Evolutionary conservation across 2,329 filamentous ascomycete genomes (phyloP).

Genomic region (Monilinia fructigena): DNA sequence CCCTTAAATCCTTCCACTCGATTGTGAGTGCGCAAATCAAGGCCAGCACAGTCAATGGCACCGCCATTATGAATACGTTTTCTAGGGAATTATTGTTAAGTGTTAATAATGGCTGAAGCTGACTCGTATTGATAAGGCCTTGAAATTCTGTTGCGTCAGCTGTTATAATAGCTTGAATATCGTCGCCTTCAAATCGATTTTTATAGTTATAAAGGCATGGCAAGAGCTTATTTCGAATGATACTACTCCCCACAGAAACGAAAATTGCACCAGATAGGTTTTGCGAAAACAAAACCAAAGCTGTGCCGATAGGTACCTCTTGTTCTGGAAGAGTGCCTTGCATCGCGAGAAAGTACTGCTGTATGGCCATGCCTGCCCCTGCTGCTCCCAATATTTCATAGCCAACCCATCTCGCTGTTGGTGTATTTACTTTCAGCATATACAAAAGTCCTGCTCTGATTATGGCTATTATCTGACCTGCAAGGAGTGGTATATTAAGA

Average conservation of each 20-base stretch:
- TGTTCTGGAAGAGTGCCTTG: slow-evolving; percentile 37
- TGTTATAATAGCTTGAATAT: slow-evolving; percentile 33
- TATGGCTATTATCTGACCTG: slow-evolving; percentile 24
- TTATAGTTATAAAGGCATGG: neutral
- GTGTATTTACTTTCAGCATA: slow-evolving; percentile 36
- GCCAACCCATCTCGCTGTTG: slow-evolving; percentile 49
- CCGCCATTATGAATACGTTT: slow-evolving; percentile 53
- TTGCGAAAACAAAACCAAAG: slow-evolving; percentile 45
- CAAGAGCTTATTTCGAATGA: slow-evolving; percentile 42
- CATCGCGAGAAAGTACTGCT: slow-evolving; percentile 35
- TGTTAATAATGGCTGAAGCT: slow-evolving; percentile 30
- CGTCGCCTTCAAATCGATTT: slow-evolving; percentile 29
- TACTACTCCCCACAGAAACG: slow-evolving; percentile 47
- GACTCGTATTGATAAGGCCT: slow-evolving; percentile 44
- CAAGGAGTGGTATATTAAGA: slow-evolving; percentile 33
- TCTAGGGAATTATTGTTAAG: slow-evolving; percentile 42
- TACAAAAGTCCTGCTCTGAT: slow-evolving; percentile 41
- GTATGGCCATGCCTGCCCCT: slow-evolving; percentile 37
- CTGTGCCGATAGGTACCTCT: slow-evolving; percentile 46
- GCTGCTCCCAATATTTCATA: slow-evolving; percentile 40
- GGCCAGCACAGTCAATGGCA: slow-evolving; percentile 49
- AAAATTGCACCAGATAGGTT: slow-evolving; percentile 47
- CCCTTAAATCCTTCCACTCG: neutral
- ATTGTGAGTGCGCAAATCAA: slow-evolving; percentile 35
- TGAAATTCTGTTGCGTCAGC: slow-evolving; percentile 48